Evolutionary conservation across 2,329 filamentous ascomycete species (phyloP), one percentile per base, ranked within the genome.

Genomic region (Ceratocystis smalleyi): DNA sequence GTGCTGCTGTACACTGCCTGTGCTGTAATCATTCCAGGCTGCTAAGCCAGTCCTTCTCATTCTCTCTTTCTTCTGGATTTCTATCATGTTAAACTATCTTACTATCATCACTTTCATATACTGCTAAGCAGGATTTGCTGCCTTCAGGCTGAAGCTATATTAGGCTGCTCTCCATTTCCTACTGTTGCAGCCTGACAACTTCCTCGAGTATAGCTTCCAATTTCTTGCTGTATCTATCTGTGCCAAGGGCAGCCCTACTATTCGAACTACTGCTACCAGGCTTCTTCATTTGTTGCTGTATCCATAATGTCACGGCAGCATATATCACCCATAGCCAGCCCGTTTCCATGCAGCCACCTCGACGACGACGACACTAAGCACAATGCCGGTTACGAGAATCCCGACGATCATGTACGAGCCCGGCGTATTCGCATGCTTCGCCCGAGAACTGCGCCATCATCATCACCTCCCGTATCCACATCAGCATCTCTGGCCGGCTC

Each of bases 391-490:
- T 7, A n/a, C 12, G 54, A 57, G 35, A 61, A 51, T 17, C 60
- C 30, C 17, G 30, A 32, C 54, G 27, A 57, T 8, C 54, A 57
- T 57, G 54, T 57, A 7, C 27, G 24, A 30, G 30, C 51, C 51
- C 32, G 51, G 22, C 55, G 54, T 7, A 24, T 49, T 15, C 63
- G 47, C n/a, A 24, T 27, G 22, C 22, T 54, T 35, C 55, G 63
- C 27, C 57, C 63, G 12, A 19, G 32, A 17, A 64, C 63, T 8
- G 63, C 63, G 15, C 63, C 63, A 22, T 64, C 62, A 12, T 55
- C 62, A 12, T 55, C 63, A 35, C 55, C 63, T 19, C 35, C 32
- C 10, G 63, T 32, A 17, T 64, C 63, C 15, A 57, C 27, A 2
- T 64, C 57, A 27, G 30, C 27, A 43, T 61, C 59, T 30, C 22